Conservation (phyloP, 78 protist genomes). For the Cavenderia fasciculata region DNA sequence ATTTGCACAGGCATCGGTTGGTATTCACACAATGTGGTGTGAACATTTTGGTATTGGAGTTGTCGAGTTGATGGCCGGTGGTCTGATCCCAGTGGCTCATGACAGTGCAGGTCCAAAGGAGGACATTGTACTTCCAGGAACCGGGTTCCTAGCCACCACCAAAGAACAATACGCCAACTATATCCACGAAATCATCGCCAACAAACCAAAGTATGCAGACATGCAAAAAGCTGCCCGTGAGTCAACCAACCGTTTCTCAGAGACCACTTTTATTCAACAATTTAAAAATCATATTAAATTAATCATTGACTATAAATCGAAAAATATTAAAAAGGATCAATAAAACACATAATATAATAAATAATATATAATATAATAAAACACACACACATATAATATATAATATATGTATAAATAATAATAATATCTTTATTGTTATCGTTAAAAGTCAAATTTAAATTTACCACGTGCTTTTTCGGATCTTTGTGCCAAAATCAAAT, state of each 20-base stretch:
- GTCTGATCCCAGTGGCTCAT: conserved; percentile 88
- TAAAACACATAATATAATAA: too few species aligned
- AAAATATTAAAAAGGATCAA: too few species aligned
- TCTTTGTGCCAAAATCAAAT: too few species aligned
- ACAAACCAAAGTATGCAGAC: conserved; percentile 32
- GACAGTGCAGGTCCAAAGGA: conserved; percentile 87
- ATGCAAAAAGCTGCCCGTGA: conserved; percentile 73
- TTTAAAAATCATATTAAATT: too few species aligned
- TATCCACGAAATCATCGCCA: conserved; percentile 61
- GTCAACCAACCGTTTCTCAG: conserved; percentile 65
- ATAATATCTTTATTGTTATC: too few species aligned
- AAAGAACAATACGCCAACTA: conserved; percentile 86
- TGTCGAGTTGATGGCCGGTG: conserved; percentile 94
- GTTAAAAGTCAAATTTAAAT: too few species aligned
- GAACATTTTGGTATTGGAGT: conserved; percentile 97
- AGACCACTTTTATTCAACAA: conserved; percentile 26
- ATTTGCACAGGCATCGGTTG: conserved; percentile 69
- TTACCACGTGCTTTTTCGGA: too few species aligned
- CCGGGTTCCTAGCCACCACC: conserved; percentile 85
- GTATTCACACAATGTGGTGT: conserved; percentile 95
- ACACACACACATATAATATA: too few species aligned
- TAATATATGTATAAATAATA: too few species aligned
- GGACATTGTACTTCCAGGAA: conserved; percentile 78
- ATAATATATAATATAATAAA: too few species aligned
- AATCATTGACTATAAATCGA: too few species aligned